phyloP scores from a whole-genome alignment of 345 rosid genomes.

The Syzygium oleosum region DNA sequence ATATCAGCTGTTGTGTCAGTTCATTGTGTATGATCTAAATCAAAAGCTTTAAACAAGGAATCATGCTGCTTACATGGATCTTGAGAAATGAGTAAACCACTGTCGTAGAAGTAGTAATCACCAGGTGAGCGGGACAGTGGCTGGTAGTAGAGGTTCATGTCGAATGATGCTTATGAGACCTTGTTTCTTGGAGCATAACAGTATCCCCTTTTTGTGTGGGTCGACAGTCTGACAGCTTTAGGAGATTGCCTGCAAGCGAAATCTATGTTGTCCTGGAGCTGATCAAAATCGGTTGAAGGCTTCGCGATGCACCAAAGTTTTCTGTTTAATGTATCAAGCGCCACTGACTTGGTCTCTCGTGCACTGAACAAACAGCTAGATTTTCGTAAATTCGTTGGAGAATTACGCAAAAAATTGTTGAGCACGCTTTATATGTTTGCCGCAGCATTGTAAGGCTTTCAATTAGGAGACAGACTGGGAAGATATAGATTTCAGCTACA shows the following conservation, averaged over 20 bases:
- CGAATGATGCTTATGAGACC: neutral
- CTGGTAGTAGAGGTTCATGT: neutral
- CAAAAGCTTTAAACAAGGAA: neutral
- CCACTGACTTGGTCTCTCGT: neutral
- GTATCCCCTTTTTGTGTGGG: neutral
- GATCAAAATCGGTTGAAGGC: neutral
- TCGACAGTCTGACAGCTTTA: neutral
- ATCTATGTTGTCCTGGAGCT: neutral
- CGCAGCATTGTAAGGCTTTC: neutral
- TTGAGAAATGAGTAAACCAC: neutral
- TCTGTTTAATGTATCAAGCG: neutral
- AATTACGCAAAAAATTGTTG: neutral
- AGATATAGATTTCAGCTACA: neutral
- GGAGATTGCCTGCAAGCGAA: neutral
- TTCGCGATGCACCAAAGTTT: neutral
- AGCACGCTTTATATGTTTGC: neutral
- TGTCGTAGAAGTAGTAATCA: neutral
- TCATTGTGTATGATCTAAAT: neutral
- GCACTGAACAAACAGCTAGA: neutral
- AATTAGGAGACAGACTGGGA: neutral
- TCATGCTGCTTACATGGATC: neutral
- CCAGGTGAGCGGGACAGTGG: neutral
- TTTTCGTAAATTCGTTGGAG: neutral
- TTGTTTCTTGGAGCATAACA: neutral
- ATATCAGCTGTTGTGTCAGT: neutral